These are phyloP conservation scores for Clonostachys sp. DNA, from an alignment of 2,329 filamentous ascomycete genomes.

Conservation along the genomic window DNA sequence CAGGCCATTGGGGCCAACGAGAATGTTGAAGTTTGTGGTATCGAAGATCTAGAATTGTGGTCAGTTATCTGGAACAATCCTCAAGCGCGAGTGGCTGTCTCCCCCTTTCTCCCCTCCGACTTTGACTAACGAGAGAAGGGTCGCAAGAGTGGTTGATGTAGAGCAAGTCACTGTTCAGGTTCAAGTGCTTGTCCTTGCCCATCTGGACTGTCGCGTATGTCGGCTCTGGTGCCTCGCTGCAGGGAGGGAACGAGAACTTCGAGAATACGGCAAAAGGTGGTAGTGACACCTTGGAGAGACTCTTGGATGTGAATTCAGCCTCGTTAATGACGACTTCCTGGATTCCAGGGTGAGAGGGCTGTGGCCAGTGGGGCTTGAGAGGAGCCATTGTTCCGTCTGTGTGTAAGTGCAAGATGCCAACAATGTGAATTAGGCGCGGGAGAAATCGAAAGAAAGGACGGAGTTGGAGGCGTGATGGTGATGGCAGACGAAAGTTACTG, in stretches of 20 bases:
- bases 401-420: too few relatives aligned
- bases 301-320: slow-evolving; percentile 54
- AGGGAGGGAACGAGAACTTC: slow-evolving; percentile 61
- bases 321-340: slow-evolving; percentile 52
- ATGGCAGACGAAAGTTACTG: too few relatives aligned
- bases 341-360: slow-evolving; percentile 55
- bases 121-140: slow-evolving; percentile 52
- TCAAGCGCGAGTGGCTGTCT: neutral
- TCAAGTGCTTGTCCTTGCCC: slow-evolving; percentile 48
- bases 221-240: slow-evolving; percentile 46
- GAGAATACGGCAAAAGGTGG: slow-evolving; percentile 62
- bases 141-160: slow-evolving; percentile 68
- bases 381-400: slow-evolving; percentile 39
- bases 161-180: slow-evolving; percentile 61
- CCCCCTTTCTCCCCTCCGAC: neutral
- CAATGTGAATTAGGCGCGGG: too few relatives aligned
- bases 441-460: too few relatives aligned
- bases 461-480: too few relatives aligned
- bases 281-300: slow-evolving; percentile 48
- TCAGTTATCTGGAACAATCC: neutral
- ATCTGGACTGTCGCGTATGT: slow-evolving; percentile 64
- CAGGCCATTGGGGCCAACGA: slow-evolving; percentile 53
- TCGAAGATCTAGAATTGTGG: slow-evolving; percentile 49
- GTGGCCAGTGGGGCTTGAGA: slow-evolving; percentile 52
- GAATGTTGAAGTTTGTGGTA: slow-evolving; percentile 48